Evolutionary conservation across 257 asterid genomes (phyloP).

Genomic region (Apocynum venetum): DNA sequence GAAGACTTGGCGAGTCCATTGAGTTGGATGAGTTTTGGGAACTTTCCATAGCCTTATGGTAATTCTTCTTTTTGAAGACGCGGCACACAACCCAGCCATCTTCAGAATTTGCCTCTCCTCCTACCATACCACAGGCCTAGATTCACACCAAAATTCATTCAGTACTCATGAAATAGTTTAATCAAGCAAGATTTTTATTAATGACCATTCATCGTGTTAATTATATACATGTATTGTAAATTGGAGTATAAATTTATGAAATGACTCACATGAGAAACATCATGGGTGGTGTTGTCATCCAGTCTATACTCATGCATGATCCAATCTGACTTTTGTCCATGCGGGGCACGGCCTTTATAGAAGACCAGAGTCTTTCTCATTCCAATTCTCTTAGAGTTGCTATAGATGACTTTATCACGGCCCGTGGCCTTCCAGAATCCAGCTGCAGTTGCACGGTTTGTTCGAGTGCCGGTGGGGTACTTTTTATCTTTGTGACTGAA

Average conservation of each 20-base stretch:
- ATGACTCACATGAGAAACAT: constrained; percentile 22
- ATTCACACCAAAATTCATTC: not conserved
- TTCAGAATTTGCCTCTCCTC: constrained; percentile 48
- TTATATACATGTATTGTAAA: too few relatives aligned
- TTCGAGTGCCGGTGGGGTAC: constrained; percentile 81
- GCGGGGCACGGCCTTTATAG: constrained; percentile 85
- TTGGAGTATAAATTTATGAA: too few relatives aligned
- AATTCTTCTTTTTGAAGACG: constrained; percentile 95
- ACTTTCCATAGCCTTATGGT: constrained; percentile 62
- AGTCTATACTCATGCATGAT: constrained; percentile 90
- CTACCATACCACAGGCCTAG: constrained; percentile 32
- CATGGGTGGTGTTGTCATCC: constrained; percentile 41
- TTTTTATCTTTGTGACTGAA: constrained; percentile 93
- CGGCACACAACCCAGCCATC: constrained; percentile 98
- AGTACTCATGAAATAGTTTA: too few relatives aligned
- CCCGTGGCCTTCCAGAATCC: constrained; percentile 98
- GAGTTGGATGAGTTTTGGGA: constrained; percentile 32
- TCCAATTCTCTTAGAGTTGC: constrained; percentile 62
- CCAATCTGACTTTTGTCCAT: constrained; percentile 89
- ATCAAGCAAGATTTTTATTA: too few relatives aligned
- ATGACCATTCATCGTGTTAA: too few relatives aligned
- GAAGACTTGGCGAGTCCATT: constrained; percentile 13
- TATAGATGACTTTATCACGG: constrained; percentile 73
- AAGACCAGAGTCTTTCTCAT: constrained; percentile 88
- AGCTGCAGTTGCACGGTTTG: constrained; percentile 85